These are phyloP conservation scores for Trichoderma orchidacearum DNA, from an alignment of 495 filamentous ascomycete species.

Conservation along the genomic window DNA sequence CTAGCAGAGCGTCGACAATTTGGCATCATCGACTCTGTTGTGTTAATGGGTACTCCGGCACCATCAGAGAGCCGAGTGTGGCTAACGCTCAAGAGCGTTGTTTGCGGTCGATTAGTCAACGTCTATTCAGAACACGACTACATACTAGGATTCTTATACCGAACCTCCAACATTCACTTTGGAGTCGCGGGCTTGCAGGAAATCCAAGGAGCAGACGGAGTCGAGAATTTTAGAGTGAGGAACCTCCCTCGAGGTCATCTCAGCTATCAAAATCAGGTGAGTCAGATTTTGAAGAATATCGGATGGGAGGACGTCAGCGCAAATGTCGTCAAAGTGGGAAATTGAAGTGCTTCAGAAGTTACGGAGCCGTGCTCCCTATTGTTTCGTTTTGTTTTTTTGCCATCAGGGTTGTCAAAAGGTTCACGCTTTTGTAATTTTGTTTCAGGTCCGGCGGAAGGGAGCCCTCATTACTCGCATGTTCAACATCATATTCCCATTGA, in stretches of 20 bases:
- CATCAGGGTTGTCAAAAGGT: not conserved
- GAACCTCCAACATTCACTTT: conserved; percentile 36
- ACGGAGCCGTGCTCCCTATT: not conserved
- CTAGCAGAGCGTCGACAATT: conserved; percentile 70
- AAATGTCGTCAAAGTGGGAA: conserved; percentile 20
- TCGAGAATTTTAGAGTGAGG: conserved; percentile 46
- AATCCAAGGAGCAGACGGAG: conserved; percentile 35
- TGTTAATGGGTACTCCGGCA: conserved; percentile 71
- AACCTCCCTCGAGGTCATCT: conserved; percentile 39
- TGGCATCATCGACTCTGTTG: conserved; percentile 72
- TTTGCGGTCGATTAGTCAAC: conserved; percentile 42
- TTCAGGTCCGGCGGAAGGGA: too few relatives aligned
- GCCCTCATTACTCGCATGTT: too few relatives aligned
- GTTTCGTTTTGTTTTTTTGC: not conserved
- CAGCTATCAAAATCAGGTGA: conserved; percentile 39
- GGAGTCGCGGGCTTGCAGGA: conserved; percentile 45
- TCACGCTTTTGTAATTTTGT: too few relatives aligned
- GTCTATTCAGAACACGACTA: conserved; percentile 48
- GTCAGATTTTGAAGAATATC: conserved; percentile 37
- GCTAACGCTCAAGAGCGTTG: conserved; percentile 41
- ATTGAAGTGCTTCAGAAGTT: not conserved
- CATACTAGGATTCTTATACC: conserved; percentile 44
- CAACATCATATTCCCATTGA: too few relatives aligned
- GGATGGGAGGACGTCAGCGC: conserved; percentile 42
- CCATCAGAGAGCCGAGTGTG: conserved; percentile 43